phyloP scores from a whole-genome alignment of 768 basidiomycete species.

The Tylopilus plumbeoviolaceoides region DNA sequence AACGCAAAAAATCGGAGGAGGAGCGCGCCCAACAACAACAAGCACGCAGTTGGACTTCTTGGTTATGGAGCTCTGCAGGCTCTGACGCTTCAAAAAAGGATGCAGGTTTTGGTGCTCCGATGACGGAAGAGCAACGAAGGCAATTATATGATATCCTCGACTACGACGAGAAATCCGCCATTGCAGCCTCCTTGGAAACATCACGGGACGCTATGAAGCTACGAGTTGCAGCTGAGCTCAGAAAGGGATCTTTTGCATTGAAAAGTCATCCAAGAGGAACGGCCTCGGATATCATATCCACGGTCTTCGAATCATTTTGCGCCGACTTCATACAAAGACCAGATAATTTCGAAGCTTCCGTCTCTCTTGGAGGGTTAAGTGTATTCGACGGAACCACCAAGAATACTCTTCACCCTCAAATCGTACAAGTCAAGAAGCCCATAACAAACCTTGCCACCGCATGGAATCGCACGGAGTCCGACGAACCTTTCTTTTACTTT shows the following conservation, averaged over 20 bases:
- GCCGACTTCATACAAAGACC: conserved; percentile 82
- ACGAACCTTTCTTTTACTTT: conserved; percentile 78
- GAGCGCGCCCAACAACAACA: conserved; percentile 56
- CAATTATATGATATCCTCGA: conserved; percentile 89
- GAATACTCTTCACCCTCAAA: conserved; percentile 79
- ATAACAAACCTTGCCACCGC: conserved; percentile 32
- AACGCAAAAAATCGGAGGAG: conserved; percentile 62
- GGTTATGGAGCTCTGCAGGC: conserved; percentile 77
- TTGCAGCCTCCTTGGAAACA: conserved; percentile 63
- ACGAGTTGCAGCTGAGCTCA: conserved; percentile 70
- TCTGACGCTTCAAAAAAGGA: conserved; percentile 43
- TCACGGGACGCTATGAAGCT: conserved; percentile 79
- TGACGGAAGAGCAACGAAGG: conserved; percentile 88
- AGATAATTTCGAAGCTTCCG: conserved; percentile 79
- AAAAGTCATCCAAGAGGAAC: conserved; percentile 66
- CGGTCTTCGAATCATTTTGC: conserved; percentile 83
- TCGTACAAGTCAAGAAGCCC: conserved; percentile 74
- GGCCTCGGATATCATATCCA: conserved; percentile 71
- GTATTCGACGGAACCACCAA: conserved; percentile 90
- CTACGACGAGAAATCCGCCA: conserved; percentile 82
- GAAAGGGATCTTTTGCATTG: conserved; percentile 84
- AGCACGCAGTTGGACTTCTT: conserved; percentile 60
- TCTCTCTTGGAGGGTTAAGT: conserved; percentile 81
- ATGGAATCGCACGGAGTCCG: conserved; percentile 23
- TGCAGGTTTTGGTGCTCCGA: conserved; percentile 54